phyloP scores from a whole-genome alignment of 805 yeast species.

The Cephaloascus albidus region DNA sequence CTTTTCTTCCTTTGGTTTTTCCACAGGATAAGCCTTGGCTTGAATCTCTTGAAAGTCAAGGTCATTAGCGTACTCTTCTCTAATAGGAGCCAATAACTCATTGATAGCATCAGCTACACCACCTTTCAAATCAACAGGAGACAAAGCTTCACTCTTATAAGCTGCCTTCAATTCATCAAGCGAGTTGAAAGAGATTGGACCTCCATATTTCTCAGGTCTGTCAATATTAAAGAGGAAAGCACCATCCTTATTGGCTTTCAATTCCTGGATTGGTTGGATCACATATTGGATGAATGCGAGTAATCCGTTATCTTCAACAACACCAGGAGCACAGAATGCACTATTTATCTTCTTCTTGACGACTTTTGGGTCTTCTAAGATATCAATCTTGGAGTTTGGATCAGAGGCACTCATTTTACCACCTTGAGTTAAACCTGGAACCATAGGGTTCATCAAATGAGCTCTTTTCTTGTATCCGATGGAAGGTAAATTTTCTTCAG shows the following conservation, averaged over 20 bases:
- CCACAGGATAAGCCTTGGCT: slow-evolving; percentile 78
- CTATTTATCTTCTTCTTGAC: slow-evolving; percentile 86
- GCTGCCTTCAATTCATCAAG: slow-evolving; percentile 65
- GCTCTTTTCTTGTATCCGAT: slow-evolving; percentile 96
- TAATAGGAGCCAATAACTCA: slow-evolving; percentile 73
- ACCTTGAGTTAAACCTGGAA: slow-evolving; percentile 94
- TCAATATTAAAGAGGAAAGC: slow-evolving; percentile 62
- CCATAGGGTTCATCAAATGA: slow-evolving; percentile 98
- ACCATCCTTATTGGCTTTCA: slow-evolving; percentile 47
- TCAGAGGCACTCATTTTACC: slow-evolving; percentile 99
- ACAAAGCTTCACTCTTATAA: slow-evolving; percentile 61
- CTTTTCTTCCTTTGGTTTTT: slow-evolving; percentile 46
- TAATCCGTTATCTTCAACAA: slow-evolving; percentile 83
- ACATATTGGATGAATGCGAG: slow-evolving; percentile 81
- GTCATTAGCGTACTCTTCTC: slow-evolving; percentile 51
- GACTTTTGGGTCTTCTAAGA: slow-evolving; percentile 78
- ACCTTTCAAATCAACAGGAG: slow-evolving; percentile 89
- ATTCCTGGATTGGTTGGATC: slow-evolving; percentile 75
- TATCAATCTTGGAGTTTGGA: slow-evolving; percentile 94
- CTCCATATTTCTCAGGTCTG: slow-evolving; percentile 97
- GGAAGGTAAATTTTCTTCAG: slow-evolving; percentile 84
- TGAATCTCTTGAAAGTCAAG: slow-evolving; percentile 70
- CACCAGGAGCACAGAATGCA: slow-evolving; percentile 94
- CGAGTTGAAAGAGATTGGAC: slow-evolving; percentile 66
- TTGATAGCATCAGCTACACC: slow-evolving; percentile 88